phyloP scores from a whole-genome alignment of 495 filamentous ascomycete species.

The Penicillium parvum region DNA sequence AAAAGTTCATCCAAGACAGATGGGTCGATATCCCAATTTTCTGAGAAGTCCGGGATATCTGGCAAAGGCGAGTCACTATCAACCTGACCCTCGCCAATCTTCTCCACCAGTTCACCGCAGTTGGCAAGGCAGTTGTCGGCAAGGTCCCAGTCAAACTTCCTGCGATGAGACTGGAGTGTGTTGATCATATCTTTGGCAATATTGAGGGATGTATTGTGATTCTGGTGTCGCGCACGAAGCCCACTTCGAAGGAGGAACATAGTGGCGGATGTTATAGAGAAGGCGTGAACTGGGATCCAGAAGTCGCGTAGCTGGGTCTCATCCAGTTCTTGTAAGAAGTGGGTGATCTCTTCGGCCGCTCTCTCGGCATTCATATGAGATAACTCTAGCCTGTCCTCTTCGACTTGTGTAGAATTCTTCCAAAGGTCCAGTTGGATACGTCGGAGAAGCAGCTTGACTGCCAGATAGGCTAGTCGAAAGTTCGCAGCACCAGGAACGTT shows the following conservation, averaged over 20 bases:
- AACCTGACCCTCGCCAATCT: too few species aligned
- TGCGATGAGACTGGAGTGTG: conserved; percentile 5
- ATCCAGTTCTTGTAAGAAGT: conserved; percentile 30
- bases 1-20: too few species aligned
- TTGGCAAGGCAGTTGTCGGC: conserved; percentile 16
- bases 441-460: conserved; percentile 31
- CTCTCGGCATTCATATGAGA: conserved; percentile 23
- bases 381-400: conserved; percentile 10
- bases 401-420: conserved; percentile 7
- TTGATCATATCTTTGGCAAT: conserved; percentile 4
- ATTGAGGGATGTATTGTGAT: conserved; percentile 10
- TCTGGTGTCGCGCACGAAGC: conserved; percentile 11
- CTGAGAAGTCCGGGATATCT: too few species aligned
- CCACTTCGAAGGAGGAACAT: conserved; percentile 31
- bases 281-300: conserved; percentile 32
- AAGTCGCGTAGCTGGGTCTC: conserved; percentile 24
- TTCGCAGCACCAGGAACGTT: conserved; percentile 31
- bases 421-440: conserved; percentile 28
- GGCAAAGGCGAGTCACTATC: too few species aligned
- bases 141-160: conserved; percentile 16
- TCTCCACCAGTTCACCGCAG: conserved; percentile 11
- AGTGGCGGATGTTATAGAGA: conserved; percentile 26
- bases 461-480: conserved; percentile 35
- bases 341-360: conserved; percentile 33
- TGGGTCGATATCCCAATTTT: too few species aligned